Base-by-base conservation (phyloP, 108 stramenopile species). In the Poteriospumella lacustris region DNA sequence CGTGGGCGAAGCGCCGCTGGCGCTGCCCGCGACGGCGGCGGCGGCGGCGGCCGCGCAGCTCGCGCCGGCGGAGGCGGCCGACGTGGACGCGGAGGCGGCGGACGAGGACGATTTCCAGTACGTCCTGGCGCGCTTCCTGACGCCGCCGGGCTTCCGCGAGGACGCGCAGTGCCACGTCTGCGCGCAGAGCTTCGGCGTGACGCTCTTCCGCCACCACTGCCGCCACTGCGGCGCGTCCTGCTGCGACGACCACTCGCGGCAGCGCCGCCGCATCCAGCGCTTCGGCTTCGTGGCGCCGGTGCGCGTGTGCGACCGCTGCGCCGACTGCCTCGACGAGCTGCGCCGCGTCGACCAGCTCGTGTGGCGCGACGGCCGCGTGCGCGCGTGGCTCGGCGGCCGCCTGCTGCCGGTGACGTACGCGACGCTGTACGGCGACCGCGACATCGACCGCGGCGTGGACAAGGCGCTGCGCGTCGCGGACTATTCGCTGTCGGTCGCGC, bases 131-230 rank as follows among this genome's bases (percentile, higher is more conserved):
- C 28, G 36, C 33, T 64, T 42, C 41, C 31, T 73, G 26, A 5
- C 38, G 33, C 70, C 70, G 12, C 70, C 70, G 9, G 40, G n/a
- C 9, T 73, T 73, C 36, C 40, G 5, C 5, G 70, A 73, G 24
- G 42, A 38, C 5, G 9, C 5, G 5, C 26, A 52, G 9, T 73
- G 70, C 42, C 3, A 36, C 5, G 9, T 3, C 9, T 73, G 70
- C 47, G 9, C 3, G 38, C 5, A 34, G 12, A 5, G 26, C 3
- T 73, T 73, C 24, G 43, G 44, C 31, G 3, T 73, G 19, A 52
- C 40, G 15, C 42, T 5, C 3, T 73, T 34, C 33, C 12, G 70
- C 9, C 33, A 73, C 42, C 70, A 73, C 42, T 73, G 70, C 70
- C 12, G 33, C 9, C 41, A 38, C 5, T 73, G 70, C 42, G 70